Evolutionary conservation across 1,284 basidiomycete species (phyloP).

Genomic region (Ceratobasidium sp.): DNA sequence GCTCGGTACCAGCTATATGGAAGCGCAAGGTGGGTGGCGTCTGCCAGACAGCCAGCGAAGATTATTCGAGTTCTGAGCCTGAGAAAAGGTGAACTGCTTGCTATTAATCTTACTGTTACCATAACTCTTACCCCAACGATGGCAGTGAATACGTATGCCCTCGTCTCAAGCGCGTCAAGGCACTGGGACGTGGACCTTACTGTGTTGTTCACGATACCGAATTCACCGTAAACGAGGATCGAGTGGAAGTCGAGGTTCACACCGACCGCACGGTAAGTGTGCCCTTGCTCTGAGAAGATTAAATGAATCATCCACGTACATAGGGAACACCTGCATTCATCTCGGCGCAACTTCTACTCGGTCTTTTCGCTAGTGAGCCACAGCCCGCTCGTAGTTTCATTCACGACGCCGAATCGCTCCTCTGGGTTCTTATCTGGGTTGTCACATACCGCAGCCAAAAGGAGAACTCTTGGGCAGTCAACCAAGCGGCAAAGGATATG

Average conservation of each 20-base stretch:
- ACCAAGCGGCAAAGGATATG: neutral
- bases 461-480: neutral
- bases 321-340: constrained; percentile 27
- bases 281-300: too few relatives aligned
- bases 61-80: too few relatives aligned
- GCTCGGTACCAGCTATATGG: too few relatives aligned
- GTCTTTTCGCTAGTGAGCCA: neutral
- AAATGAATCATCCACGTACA: neutral
- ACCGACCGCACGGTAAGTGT: constrained; percentile 8
- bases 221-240: constrained; percentile 11
- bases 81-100: neutral
- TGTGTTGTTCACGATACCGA: constrained; percentile 9
- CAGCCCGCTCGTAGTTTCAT: neutral
- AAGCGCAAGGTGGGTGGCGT: too few relatives aligned
- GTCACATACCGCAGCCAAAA: neutral
- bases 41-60: too few relatives aligned
- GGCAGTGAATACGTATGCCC: neutral
- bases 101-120: neutral
- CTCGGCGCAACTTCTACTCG: neutral
- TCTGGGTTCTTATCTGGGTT: constrained; percentile 22
- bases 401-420: constrained; percentile 6
- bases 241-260: neutral
- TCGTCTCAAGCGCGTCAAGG: neutral
- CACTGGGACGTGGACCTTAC: neutral
- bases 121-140: neutral